Percentiles rank a stretch among this genome's conserved stretches.
Evolutionary conservation across 257 asterid species (phyloP).

Genomic region (Ilex asprella): DNA sequence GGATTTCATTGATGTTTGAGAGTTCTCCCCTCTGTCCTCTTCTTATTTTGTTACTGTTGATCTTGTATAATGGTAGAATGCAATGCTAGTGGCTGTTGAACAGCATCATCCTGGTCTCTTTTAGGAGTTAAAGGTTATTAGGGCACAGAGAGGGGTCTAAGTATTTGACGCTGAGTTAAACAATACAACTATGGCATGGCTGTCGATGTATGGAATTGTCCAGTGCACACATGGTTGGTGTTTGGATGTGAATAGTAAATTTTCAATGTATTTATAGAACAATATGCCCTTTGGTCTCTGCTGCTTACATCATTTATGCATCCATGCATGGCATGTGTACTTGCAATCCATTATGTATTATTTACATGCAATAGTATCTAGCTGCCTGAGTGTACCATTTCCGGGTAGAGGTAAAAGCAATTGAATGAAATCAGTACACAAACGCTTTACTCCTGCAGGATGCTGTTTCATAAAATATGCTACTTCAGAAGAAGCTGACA

Average conservation of each 20-base stretch:
- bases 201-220: background rate
- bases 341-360: too few species aligned
- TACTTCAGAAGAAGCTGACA: constrained; percentile 84
- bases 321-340: too few species aligned
- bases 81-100: background rate
- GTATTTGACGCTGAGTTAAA: background rate
- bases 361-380: background rate
- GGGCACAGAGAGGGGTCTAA: background rate
- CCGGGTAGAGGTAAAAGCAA: constrained; percentile 22
- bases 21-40: too few species aligned
- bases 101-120: background rate
- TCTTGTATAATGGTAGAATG: too few species aligned
- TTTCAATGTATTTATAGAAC: background rate
- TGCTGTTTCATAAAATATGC: constrained; percentile 94
- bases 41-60: too few species aligned
- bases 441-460: constrained; percentile 68
- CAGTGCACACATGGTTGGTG: background rate
- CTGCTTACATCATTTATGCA: too few species aligned
- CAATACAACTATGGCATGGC: background rate
- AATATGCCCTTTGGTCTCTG: background rate
- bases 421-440: constrained; percentile 31
- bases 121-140: background rate
- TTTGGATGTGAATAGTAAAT: background rate
- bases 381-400: constrained; percentile 12
- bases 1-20: too few species aligned